These are phyloP conservation scores for Gymnopilus junonius DNA, from an alignment of 768 basidiomycete species.

Conservation along the genomic window DNA sequence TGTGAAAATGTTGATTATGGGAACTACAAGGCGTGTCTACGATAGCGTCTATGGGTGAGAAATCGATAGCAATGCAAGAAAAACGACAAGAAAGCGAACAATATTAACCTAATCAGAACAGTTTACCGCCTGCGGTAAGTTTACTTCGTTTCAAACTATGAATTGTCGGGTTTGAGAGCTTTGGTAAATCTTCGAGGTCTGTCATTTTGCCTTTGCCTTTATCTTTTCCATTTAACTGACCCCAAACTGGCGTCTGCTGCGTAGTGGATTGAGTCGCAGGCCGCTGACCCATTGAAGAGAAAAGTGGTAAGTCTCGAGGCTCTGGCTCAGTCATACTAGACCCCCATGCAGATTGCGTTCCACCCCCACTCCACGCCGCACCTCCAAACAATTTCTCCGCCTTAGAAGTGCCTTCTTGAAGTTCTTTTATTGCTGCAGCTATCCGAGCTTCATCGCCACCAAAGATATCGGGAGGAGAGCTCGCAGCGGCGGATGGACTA, in stretches of 20 bases:
- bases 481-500: conserved; percentile 32
- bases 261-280: background rate
- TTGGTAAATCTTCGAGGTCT: conserved; percentile 9
- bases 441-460: conserved; percentile 31
- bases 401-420: conserved; percentile 15
- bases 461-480: conserved; percentile 29
- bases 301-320: conserved; percentile 1
- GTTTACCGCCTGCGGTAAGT: conserved; percentile 19
- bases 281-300: conserved; percentile 3
- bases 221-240: conserved; percentile 13
- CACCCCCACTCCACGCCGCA: conserved; percentile 11
- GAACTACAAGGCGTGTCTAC: conserved; percentile 9
- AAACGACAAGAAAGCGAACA: conserved; percentile 7
- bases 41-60: conserved; percentile 17
- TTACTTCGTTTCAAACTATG: conserved; percentile 23
- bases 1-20: background rate
- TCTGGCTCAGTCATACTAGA: conserved; percentile 12
- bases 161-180: conserved; percentile 7
- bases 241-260: conserved; percentile 14
- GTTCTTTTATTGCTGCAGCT: conserved; percentile 27
- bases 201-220: conserved; percentile 14
- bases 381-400: conserved; percentile 1
- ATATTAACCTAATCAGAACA: conserved; percentile 5
- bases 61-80: conserved; percentile 15
- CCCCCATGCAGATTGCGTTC: conserved; percentile 14